Evolutionary conservation across 495 filamentous ascomycete genomes (phyloP), one percentile per base, ranked within the genome.

Genomic region (Mytilinidion resinicola): DNA sequence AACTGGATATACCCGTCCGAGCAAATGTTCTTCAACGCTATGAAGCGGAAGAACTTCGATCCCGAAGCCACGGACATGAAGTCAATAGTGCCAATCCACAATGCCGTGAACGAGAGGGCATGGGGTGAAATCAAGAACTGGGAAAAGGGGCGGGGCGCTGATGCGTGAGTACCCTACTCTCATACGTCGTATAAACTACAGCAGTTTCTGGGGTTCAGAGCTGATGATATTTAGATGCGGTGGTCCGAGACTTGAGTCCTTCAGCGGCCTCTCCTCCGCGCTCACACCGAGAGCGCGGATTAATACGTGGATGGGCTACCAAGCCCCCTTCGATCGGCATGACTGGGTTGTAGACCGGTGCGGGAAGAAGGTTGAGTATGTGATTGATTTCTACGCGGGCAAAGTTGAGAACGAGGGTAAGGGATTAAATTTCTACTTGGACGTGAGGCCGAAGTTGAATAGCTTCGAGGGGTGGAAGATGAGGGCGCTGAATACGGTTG

Each of bases 1-100:
- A 92, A 95, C 69, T 98, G 95, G 93, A 85, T 98, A 48, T 98
- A 98, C 74, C 93, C 93, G 0, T 95, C 89, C 0, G 95, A 98
- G 68, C 81, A 85, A 57, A 91, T 93, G 79, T 98, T 98, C 75
- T 96, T 96, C 76, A 85, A 91, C 20, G 91, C 93, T 10, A 87
- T 98, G 82, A 82, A 85, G 78, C 84, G 91, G 67, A 97, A 97
- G 65, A 76, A 77, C 35, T 71, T 83, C 75, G 59, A 73, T 70
- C 78, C 83, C 15, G 61, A 73, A 33, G 82, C 83, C 1, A 74
- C 78, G 19, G 88, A 95, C 67, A 95, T 96, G 82, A 82, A 81
- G 53, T 85, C 87, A 20, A 90, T 97, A 33, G 91, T 97, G 49
- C 93, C 93, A 1, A 96, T 98, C 69, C 93, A 98, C 72, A 98